These are phyloP conservation scores for Euphrasia confusa DNA, from an alignment of 257 asterid species.

Conservation along the genomic window DNA sequence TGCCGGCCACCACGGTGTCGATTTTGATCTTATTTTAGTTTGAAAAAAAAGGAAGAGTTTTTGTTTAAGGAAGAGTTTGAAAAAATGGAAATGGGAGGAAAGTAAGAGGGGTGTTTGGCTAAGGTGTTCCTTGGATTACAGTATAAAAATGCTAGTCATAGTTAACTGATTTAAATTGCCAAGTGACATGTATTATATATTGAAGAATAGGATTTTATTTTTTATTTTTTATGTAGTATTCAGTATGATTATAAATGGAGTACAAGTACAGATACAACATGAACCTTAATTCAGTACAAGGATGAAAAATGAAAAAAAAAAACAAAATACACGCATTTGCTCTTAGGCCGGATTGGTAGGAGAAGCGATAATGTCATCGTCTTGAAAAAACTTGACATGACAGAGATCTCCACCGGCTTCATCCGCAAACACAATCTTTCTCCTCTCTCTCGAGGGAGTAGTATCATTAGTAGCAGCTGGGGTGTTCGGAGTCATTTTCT, in stretches of 20 bases:
- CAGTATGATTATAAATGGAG: too few species aligned
- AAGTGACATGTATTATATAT: too few species aligned
- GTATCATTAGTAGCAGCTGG: constrained; percentile 28
- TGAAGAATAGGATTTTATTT: too few species aligned
- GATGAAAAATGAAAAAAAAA: too few species aligned
- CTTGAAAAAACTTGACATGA: constrained; percentile 51
- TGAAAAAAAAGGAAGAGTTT: background rate
- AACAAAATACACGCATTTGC: background rate
- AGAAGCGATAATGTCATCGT: constrained; percentile 11
- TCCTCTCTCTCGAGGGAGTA: constrained; percentile 28
- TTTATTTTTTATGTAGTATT: too few species aligned
- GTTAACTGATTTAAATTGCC: too few species aligned
- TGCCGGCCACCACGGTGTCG: constrained; percentile 18
- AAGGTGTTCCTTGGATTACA: constrained; percentile 34
- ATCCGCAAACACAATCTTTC: constrained; percentile 76
- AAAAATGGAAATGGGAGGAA: background rate
- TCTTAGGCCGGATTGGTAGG: background rate
- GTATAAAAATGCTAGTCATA: too few species aligned
- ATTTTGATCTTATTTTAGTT: background rate
- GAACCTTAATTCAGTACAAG: too few species aligned
- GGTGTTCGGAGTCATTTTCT: constrained; percentile 56
- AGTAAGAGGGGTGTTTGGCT: constrained; percentile 21
- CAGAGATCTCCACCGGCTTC: constrained; percentile 87
- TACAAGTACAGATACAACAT: too few species aligned
- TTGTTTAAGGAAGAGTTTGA: background rate